Percentiles rank a stretch among this genome's conserved stretches.
Evolutionary conservation across 306 rosid species (phyloP).

Genomic region (Luffa acutangula): DNA sequence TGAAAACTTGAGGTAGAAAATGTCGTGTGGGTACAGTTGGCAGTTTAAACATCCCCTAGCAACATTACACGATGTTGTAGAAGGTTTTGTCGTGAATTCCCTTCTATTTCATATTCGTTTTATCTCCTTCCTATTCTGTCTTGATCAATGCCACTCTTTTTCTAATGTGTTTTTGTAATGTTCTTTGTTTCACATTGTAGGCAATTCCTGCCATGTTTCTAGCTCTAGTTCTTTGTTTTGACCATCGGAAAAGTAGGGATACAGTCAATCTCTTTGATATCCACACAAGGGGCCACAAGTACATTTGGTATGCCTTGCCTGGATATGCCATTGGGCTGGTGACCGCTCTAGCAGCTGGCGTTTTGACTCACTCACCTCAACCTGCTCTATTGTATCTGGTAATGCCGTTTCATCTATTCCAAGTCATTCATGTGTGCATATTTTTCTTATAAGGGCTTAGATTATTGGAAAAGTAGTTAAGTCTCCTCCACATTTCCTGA

Average conservation of each 20-base stretch:
- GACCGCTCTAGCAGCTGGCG: conserved; percentile 84
- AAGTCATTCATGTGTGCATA: not conserved
- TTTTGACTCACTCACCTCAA: conserved; percentile 88
- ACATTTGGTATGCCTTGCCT: conserved; percentile 95
- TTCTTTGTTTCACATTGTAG: conserved; percentile 26
- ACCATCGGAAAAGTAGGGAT: conserved; percentile 69
- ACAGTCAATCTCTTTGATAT: conserved; percentile 56
- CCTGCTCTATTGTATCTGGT: conserved; percentile 98
- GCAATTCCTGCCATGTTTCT: conserved; percentile 96
- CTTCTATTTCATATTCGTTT: not conserved
- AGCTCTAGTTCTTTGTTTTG: conserved; percentile 90
- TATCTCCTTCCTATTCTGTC: not conserved
- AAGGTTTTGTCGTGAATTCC: not conserved
- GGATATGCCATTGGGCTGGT: conserved; percentile 92
- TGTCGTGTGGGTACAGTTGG: not conserved
- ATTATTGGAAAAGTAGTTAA: not conserved
- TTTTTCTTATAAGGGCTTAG: not conserved
- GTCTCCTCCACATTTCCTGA: not conserved
- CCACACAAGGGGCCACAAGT: conserved; percentile 82
- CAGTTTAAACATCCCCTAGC: not conserved
- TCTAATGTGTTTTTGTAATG: not conserved
- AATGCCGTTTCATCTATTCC: conserved; percentile 11
- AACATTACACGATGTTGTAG: not conserved
- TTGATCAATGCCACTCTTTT: not conserved
- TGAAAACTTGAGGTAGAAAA: not conserved